Conservation (phyloP, 179 eudicot genomes). For the Beta macrorhiza region DNA sequence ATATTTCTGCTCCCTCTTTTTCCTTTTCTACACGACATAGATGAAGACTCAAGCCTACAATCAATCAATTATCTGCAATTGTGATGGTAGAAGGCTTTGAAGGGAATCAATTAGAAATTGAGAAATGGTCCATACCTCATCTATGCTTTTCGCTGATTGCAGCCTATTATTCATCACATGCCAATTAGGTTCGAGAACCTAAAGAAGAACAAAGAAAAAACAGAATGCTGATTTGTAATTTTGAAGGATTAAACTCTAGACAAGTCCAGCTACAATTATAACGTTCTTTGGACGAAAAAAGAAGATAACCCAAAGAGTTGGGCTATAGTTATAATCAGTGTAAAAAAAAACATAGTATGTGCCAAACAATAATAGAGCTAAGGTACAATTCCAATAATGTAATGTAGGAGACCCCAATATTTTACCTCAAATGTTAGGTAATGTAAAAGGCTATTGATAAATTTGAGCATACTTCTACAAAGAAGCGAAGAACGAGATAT, state of each 20-base stretch:
- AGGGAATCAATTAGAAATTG: neutral
- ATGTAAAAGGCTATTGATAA: slow-evolving; percentile 81
- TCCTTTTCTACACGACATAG: neutral
- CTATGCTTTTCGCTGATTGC: slow-evolving; percentile 90
- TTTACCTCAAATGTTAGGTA: slow-evolving; percentile 87
- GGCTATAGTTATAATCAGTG: neutral
- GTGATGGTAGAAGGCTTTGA: neutral
- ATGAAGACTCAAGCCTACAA: neutral
- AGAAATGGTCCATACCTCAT: slow-evolving; percentile 54
- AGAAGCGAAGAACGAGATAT: slow-evolving; percentile 84
- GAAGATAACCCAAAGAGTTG: neutral
- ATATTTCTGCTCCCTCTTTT: neutral
- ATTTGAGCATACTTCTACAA: slow-evolving; percentile 94
- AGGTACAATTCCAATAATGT: neutral
- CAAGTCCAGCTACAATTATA: neutral
- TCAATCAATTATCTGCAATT: neutral
- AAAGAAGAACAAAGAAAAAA: slow-evolving; percentile 25
- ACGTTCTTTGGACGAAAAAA: neutral
- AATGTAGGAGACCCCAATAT: neutral
- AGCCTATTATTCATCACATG: slow-evolving; percentile 85
- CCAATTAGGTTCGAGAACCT: slow-evolving; percentile 99
- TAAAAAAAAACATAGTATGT: neutral
- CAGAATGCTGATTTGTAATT: neutral
- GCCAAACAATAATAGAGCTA: neutral
- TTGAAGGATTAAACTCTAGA: neutral